A percentile compares a stretch with the other conserved stretches of the same genome.
These are phyloP conservation scores for Mollisiaceae sp. DNA, from an alignment of 2,329 filamentous ascomycete genomes.

Conservation along the genomic window DNA sequence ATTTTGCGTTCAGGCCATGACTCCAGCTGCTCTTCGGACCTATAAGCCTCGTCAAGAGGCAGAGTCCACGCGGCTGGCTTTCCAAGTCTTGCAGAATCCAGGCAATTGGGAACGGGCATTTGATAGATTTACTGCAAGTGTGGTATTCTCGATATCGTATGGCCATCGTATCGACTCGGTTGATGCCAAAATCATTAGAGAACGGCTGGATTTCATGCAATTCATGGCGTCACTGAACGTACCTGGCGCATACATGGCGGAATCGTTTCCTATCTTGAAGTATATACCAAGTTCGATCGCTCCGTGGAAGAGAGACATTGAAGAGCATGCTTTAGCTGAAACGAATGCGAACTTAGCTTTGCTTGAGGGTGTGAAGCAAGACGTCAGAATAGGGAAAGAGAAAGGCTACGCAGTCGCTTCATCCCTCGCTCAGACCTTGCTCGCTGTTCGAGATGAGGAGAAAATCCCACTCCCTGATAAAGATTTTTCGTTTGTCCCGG, in stretches of 20 bases:
- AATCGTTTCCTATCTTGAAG: slow-evolving; percentile 43
- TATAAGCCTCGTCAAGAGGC: slow-evolving; percentile 56
- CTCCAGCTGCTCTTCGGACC: slow-evolving; percentile 48
- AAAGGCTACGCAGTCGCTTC: slow-evolving; percentile 41
- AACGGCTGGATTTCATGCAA: slow-evolving; percentile 54
- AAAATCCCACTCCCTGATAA: slow-evolving; percentile 37
- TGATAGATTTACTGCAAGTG: slow-evolving; percentile 53
- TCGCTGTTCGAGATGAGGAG: slow-evolving; percentile 36
- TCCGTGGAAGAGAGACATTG: slow-evolving; percentile 34
- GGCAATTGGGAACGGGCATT: slow-evolving; percentile 51
- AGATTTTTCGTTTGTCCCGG: slow-evolving; percentile 40
- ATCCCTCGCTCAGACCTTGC: slow-evolving; percentile 41
- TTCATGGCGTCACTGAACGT: slow-evolving; percentile 52
- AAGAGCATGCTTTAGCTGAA: slow-evolving; percentile 31
- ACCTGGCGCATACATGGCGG: slow-evolving; percentile 46
- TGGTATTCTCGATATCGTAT: slow-evolving; percentile 57
- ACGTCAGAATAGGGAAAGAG: slow-evolving; percentile 36
- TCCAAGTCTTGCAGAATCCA: slow-evolving; percentile 48
- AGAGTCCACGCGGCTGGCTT: slow-evolving; percentile 52
- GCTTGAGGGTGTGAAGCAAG: slow-evolving; percentile 41
- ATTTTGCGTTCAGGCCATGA: slow-evolving; percentile 43
- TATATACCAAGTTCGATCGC: slow-evolving; percentile 41
- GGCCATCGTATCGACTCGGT: slow-evolving; percentile 55
- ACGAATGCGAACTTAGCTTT: slow-evolving; percentile 33
- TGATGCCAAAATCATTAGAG: slow-evolving; percentile 52